phyloP scores from a whole-genome alignment of 192 early-diverging fungal species.

The Podila horticola region DNA sequence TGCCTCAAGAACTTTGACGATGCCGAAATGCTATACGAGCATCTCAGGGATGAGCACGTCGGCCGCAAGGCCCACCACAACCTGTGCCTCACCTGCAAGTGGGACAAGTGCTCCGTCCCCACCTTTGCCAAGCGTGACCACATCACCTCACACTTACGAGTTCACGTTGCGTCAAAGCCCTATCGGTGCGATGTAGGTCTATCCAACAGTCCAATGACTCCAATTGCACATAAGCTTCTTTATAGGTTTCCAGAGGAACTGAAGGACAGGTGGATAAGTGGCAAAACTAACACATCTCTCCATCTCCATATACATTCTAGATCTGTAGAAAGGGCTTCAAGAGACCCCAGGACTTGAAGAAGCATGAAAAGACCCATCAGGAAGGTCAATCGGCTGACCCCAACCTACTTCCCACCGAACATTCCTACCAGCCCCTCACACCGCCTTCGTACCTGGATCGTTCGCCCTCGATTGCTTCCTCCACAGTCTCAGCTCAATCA shows the following conservation, averaged over 20 bases:
- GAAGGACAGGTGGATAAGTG: too few species aligned
- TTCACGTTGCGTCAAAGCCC: slow-evolving; percentile 94
- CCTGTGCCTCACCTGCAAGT: slow-evolving; percentile 88
- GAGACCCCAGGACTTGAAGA: slow-evolving; percentile 94
- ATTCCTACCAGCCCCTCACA: slow-evolving; percentile 32
- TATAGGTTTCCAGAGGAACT: too few species aligned
- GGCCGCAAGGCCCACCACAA: slow-evolving; percentile 91
- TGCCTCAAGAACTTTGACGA: slow-evolving; percentile 71
- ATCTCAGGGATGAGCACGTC: slow-evolving; percentile 91
- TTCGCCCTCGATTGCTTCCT: slow-evolving; percentile 42
- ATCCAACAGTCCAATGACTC: not conserved
- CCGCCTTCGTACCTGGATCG: slow-evolving; percentile 40
- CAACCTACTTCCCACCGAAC: slow-evolving; percentile 19
- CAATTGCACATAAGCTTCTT: too few species aligned
- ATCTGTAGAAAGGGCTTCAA: slow-evolving; percentile 89
- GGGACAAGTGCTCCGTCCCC: slow-evolving; percentile 81
- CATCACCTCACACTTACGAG: slow-evolving; percentile 92
- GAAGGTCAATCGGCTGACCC: not conserved
- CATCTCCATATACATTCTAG: slow-evolving; percentile 54
- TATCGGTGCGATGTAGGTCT: slow-evolving; percentile 76
- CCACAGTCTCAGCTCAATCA: slow-evolving; percentile 33
- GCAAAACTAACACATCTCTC: not conserved
- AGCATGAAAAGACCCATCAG: slow-evolving; percentile 88
- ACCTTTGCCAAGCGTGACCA: slow-evolving; percentile 94
- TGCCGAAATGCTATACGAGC: slow-evolving; percentile 86